These are phyloP conservation scores for Rheum nobile DNA, from an alignment of 148 eudicot genomes.

Conservation along the genomic window DNA sequence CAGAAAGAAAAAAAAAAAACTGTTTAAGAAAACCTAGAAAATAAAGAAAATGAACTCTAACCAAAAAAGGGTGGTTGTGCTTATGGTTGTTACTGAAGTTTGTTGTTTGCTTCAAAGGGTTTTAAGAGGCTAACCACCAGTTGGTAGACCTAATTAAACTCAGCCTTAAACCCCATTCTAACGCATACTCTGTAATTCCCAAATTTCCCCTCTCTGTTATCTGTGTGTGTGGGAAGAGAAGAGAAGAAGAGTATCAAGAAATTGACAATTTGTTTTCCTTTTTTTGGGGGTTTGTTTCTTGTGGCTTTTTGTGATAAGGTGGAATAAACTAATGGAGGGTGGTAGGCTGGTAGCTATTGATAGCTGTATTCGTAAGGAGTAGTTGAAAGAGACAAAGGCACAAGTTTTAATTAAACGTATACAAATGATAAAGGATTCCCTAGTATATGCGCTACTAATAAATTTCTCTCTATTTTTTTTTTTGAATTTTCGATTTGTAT, in stretches of 20 bases:
- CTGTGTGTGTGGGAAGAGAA: not conserved
- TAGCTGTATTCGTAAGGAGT: constrained; percentile 7
- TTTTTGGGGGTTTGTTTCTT: not conserved
- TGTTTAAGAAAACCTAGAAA: not conserved
- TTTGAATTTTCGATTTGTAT: not conserved
- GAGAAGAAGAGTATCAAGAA: constrained; percentile 2
- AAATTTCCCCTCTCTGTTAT: not conserved
- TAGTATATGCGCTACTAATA: constrained; percentile 4
- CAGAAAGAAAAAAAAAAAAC: not conserved
- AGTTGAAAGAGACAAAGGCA: constrained; percentile 9
- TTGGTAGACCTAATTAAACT: constrained; percentile 11
- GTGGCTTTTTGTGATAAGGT: constrained; percentile 6
- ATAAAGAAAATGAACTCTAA: constrained; percentile 2
- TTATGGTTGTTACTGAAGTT: not conserved
- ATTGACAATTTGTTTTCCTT: not conserved
- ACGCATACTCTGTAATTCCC: not conserved
- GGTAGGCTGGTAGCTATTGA: constrained; percentile 7
- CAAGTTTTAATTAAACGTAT: not conserved
- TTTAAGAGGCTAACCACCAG: constrained; percentile 7
- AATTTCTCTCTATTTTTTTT: not conserved
- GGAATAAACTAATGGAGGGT: constrained; percentile 7
- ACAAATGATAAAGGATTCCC: not conserved
- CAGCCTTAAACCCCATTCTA: not conserved
- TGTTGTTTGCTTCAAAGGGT: constrained; percentile 9
- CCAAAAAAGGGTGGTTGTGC: constrained; percentile 5